phyloP scores from a whole-genome alignment of 257 asterid genomes.

The Primulina huaijiensis region DNA sequence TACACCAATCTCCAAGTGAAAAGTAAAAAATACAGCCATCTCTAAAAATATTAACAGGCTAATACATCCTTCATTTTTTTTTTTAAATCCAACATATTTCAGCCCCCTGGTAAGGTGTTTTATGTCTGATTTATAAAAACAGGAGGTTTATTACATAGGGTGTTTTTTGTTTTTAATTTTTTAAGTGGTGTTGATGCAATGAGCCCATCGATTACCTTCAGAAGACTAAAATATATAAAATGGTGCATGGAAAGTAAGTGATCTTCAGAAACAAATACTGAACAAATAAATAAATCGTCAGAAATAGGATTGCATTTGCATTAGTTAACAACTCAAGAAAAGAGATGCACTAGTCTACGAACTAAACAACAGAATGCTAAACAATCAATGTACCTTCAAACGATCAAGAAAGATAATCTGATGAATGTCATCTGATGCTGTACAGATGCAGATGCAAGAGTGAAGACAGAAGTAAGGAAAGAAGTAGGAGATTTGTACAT shows the following conservation, averaged over 20 bases:
- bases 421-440: slow-evolving; percentile 4
- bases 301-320: background rate
- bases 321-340: background rate
- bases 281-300: background rate
- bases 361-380: background rate
- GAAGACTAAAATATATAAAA: too few species aligned
- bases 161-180: too few species aligned
- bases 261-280: background rate
- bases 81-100: too few species aligned
- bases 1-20: too few species aligned
- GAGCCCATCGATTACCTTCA: background rate
- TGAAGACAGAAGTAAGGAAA: background rate
- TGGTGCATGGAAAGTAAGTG: background rate
- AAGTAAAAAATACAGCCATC: too few species aligned
- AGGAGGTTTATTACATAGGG: too few species aligned
- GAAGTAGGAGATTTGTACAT: background rate
- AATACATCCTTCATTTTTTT: too few species aligned
- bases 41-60: too few species aligned
- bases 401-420: background rate
- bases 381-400: background rate
- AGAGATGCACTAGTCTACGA: background rate
- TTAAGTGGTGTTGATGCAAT: too few species aligned
- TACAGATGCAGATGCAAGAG: slow-evolving; percentile 6
- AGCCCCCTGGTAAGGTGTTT: too few species aligned
- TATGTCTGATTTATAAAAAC: too few species aligned